These are phyloP conservation scores for Aspergillus candidus DNA, from an alignment of 2,329 filamentous ascomycete genomes.

Conservation along the genomic window DNA sequence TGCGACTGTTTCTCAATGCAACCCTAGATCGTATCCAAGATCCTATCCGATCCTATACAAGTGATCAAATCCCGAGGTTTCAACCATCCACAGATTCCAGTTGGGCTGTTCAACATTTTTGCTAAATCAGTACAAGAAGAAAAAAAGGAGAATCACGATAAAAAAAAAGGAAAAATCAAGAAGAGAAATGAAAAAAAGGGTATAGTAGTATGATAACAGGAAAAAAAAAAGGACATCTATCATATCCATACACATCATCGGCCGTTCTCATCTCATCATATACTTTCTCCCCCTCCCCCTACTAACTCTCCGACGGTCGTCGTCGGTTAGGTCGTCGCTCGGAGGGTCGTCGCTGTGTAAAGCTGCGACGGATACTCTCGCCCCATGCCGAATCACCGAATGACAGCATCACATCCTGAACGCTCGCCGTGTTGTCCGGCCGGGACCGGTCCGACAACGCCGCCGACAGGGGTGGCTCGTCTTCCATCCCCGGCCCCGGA, in stretches of 20 bases:
- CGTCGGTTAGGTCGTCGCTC: not conserved
- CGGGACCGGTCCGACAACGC: slow-evolving; percentile 44
- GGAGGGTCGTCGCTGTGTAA: slow-evolving; percentile 57
- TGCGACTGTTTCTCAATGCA: too few relatives aligned
- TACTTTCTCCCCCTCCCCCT: slow-evolving; percentile 7
- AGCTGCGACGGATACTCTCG: slow-evolving; percentile 82
- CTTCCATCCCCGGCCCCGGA: slow-evolving; percentile 13
- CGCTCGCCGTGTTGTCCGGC: slow-evolving; percentile 64
- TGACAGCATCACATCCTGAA: slow-evolving; percentile 73
- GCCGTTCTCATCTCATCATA: slow-evolving; percentile 6
- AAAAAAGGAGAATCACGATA: slow-evolving; percentile 1
- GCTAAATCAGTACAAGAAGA: not conserved
- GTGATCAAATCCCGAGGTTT: not conserved
- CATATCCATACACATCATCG: slow-evolving; percentile 1
- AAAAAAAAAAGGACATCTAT: slow-evolving; percentile 5
- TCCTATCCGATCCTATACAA: too few relatives aligned
- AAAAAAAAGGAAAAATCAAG: slow-evolving; percentile 3
- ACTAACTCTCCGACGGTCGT: too few relatives aligned
- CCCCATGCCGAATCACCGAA: slow-evolving; percentile 89
- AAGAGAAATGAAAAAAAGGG: slow-evolving; percentile 5
- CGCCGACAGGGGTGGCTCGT: slow-evolving; percentile 5
- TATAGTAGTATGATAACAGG: slow-evolving; percentile 3
- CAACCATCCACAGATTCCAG: not conserved
- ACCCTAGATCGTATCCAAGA: too few relatives aligned
- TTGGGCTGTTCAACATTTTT: too few relatives aligned